Percentiles rank a stretch among this genome's conserved stretches.
phyloP scores from a whole-genome alignment of 148 eudicot genomes.

The Hydrangea macrophylla region DNA sequence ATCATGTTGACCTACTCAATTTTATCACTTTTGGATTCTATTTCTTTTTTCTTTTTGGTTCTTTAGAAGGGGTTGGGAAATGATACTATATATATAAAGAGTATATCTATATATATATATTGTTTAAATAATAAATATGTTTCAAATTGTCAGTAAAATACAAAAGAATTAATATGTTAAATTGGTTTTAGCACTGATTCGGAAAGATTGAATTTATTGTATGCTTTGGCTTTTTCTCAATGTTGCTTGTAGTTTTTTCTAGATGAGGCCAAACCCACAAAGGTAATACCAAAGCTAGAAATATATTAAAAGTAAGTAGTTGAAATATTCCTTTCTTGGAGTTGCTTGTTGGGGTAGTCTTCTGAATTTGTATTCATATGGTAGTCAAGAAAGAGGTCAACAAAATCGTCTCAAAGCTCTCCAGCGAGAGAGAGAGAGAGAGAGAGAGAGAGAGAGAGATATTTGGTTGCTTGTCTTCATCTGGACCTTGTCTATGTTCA shows the following conservation, averaged over 20 bases:
- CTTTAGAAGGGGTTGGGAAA: no score
- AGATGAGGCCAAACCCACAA: constrained; percentile 14
- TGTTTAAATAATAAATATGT: constrained; percentile 20
- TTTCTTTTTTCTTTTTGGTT: background rate
- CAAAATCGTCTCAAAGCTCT: constrained; percentile 14
- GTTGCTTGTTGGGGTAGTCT: background rate
- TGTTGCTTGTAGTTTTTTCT: background rate
- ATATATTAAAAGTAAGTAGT: background rate
- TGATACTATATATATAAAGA: background rate
- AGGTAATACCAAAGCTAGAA: constrained; percentile 1
- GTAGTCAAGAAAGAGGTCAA: constrained; percentile 17
- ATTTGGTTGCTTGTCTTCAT: background rate
- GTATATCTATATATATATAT: background rate
- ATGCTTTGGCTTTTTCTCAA: background rate
- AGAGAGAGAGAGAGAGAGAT: background rate
- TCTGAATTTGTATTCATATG: constrained; percentile 4
- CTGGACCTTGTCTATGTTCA: background rate
- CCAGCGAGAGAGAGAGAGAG: constrained; percentile 2
- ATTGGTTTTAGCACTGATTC: constrained; percentile 4
- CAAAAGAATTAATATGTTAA: background rate
- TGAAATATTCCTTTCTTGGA: constrained; percentile 16
- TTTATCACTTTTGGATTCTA: background rate
- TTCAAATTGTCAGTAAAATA: background rate
- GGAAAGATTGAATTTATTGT: background rate
- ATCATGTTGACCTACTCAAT: background rate